Evolutionary conservation across 2,329 filamentous ascomycete genomes (phyloP), one percentile per base, ranked within the genome.

Genomic region (Pyrenophora teres): DNA sequence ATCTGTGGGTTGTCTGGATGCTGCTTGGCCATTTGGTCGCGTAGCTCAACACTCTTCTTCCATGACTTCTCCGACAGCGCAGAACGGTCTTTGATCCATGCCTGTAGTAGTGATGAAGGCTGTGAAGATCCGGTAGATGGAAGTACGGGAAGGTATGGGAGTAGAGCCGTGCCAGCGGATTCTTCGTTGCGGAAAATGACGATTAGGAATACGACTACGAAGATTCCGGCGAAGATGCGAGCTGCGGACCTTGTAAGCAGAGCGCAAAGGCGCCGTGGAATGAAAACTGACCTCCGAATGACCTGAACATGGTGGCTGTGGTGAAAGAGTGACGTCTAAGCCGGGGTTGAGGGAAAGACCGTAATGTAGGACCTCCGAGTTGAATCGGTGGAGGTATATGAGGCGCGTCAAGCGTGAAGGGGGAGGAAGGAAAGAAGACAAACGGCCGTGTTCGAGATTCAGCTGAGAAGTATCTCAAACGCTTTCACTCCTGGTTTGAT

Each of bases 61-160:
- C 68, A 71, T 3, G 66, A 57, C 32, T 62, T 61, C 30, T 71
- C 68, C 1, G 68, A 71, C 5, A 70, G 64, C 6, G 53, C 53
- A 40, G 69, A 67, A 19, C 67, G 65, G 18, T 71, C 64, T 51
- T 57, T 61, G 7, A 70, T 54, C 53, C 61, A 65, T 61, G 60
- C 54, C 56, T 54, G 48, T 31, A 60, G 63, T 15, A 58, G 50
- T 13, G 57, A 54, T 18, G 62, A 54, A 6, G 52, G 50, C 44
- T 57, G 52, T 6, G 57, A 56, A 12, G 57, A 40, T 13, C 37
- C 31, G 21, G 42, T 35, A 18, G 55, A 57, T 6, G 62, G 55
- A 6, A 64, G 56, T 12, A 55, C 54, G 4, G 65, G 65, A 2
- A 69, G 54, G 27, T 65, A 66, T 12, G 62, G 59, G 38, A 68